Conservation (phyloP, 495 filamentous ascomycete species). For the Aspergillus coremiiformis region DNA sequence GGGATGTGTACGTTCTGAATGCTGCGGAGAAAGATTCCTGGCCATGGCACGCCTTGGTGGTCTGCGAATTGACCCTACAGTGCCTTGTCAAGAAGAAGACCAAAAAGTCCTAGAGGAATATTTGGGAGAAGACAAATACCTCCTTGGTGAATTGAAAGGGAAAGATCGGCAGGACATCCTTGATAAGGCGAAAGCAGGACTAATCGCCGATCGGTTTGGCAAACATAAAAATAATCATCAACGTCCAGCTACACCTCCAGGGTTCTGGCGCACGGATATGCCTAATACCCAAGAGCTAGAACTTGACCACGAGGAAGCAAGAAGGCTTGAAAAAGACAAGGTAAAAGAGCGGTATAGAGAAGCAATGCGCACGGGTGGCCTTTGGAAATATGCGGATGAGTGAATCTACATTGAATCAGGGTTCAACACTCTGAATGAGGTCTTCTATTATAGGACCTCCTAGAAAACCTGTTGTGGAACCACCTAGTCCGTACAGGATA, state of each 20-base stretch:
- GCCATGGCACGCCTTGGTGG: conserved; percentile 48
- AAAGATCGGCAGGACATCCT: conserved; percentile 51
- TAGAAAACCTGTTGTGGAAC: too few relatives aligned
- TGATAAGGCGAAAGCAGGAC: conserved; percentile 57
- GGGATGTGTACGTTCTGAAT: conserved; percentile 70
- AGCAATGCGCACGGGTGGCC: conserved; percentile 66
- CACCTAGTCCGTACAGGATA: too few relatives aligned
- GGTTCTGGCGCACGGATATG: conserved; percentile 86
- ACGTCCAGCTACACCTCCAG: conserved; percentile 64
- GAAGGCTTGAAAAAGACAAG: conserved; percentile 48
- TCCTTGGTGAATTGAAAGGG: conserved; percentile 37
- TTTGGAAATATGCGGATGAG: conserved; percentile 79
- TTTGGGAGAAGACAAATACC: conserved; percentile 49
- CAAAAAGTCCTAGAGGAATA: conserved; percentile 55
- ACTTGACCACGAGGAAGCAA: conserved; percentile 54
- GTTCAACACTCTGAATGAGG: background rate
- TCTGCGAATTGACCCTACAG: conserved; percentile 11
- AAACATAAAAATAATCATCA: conserved; percentile 70
- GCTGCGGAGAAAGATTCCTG: conserved; percentile 70
- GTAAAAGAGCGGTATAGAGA: conserved; percentile 72
- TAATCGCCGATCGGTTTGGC: conserved; percentile 64
- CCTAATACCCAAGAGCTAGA: conserved; percentile 73
- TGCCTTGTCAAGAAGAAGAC: conserved; percentile 37
- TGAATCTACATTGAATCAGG: conserved; percentile 24
- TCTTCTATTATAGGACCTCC: too few relatives aligned